These are phyloP conservation scores for Herpetomonas samuelpessoai DNA, from an alignment of 208 protist species.

Conservation along the genomic window DNA sequence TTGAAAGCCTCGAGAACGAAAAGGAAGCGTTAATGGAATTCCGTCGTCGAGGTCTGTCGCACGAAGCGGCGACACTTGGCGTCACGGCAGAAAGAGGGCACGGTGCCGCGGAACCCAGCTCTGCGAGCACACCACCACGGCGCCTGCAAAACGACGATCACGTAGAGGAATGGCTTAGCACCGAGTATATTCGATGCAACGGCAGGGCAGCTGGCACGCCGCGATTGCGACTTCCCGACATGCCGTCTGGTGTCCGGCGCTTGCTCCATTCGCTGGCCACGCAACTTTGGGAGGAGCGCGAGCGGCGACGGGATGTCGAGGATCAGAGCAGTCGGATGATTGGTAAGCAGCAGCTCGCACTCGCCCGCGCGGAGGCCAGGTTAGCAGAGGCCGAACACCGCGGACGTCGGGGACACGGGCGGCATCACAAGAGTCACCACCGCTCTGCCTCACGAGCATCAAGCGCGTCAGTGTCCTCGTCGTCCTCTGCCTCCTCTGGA, in stretches of 20 bases:
- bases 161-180: constrained; percentile 18
- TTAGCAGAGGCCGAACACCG: neutral
- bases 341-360: constrained; percentile 23
- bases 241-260: constrained; percentile 20
- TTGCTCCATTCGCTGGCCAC: constrained; percentile 42
- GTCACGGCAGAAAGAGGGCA: too few relatives aligned
- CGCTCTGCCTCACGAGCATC: neutral
- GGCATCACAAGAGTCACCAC: neutral
- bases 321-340: constrained; percentile 38
- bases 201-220: neutral
- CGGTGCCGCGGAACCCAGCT: too few relatives aligned
- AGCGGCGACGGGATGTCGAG: constrained; percentile 29
- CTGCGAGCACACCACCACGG: too few relatives aligned
- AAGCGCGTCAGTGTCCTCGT: neutral
- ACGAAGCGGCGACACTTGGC: constrained; percentile 3
- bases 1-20: constrained; percentile 28
- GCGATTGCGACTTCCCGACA: neutral
- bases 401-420: neutral
- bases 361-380: neutral
- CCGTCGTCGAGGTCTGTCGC: constrained; percentile 18
- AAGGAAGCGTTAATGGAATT: constrained; percentile 18
- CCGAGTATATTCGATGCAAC: constrained; percentile 18
- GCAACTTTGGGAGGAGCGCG: constrained; percentile 36
- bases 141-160: too few relatives aligned
- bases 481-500: neutral